Percentiles rank a stretch among this genome's conserved stretches.
Conservation (phyloP, 495 filamentous ascomycete genomes). For the Usnea hakonensis region DNA sequence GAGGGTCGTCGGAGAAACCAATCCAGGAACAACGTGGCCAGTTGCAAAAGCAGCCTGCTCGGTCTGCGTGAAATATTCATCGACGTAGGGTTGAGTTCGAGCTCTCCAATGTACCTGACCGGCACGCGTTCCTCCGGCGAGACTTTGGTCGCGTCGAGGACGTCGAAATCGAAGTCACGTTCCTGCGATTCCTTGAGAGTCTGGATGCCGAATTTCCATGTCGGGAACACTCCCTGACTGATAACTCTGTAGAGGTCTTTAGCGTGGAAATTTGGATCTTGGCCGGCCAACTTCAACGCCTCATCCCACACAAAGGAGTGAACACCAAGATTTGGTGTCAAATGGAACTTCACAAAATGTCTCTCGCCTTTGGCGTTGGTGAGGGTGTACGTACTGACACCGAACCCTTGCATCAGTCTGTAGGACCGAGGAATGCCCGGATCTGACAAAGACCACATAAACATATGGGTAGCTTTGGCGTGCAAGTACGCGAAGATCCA, state of each 20-base stretch:
- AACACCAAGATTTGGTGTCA: slow-evolving; percentile 67
- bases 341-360: slow-evolving; percentile 78
- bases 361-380: slow-evolving; percentile 63
- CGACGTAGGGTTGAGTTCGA: slow-evolving; percentile 75
- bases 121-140: slow-evolving; percentile 84
- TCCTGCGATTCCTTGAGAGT: slow-evolving; percentile 61
- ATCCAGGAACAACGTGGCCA: slow-evolving; percentile 80
- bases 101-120: slow-evolving; percentile 68
- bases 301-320: slow-evolving; percentile 87
- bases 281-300: slow-evolving; percentile 69
- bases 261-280: slow-evolving; percentile 84
- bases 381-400: slow-evolving; percentile 76
- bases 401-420: slow-evolving; percentile 89
- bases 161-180: slow-evolving; percentile 83
- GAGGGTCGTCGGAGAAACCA: slow-evolving; percentile 76
- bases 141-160: slow-evolving; percentile 84
- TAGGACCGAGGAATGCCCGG: slow-evolving; percentile 71
- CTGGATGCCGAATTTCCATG: slow-evolving; percentile 54
- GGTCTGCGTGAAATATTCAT: slow-evolving; percentile 80
- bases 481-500: slow-evolving; percentile 53
- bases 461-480: slow-evolving; percentile 76
- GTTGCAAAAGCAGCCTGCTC: slow-evolving; percentile 83
- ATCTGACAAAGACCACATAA: slow-evolving; percentile 73
- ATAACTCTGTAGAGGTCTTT: slow-evolving; percentile 82
- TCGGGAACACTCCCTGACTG: slow-evolving; percentile 54